phyloP scores from a whole-genome alignment of 805 yeast genomes.

The Metschnikowia dekortorum region DNA sequence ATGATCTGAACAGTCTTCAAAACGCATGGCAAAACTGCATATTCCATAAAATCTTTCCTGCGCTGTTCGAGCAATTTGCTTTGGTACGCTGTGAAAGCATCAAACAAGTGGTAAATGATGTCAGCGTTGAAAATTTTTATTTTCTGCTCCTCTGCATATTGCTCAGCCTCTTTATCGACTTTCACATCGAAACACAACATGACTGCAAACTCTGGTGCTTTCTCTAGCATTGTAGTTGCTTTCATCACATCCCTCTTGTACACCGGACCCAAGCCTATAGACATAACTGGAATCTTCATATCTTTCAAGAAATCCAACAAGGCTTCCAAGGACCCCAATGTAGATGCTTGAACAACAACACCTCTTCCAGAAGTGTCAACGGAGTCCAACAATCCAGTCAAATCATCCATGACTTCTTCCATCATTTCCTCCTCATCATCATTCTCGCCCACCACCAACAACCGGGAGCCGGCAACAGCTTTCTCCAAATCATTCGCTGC shows the following conservation, averaged over 20 bases:
- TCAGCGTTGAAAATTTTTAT: conserved; percentile 93
- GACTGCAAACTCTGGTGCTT: conserved; percentile 92
- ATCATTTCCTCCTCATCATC: conserved; percentile 96
- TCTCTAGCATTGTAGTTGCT: conserved; percentile 94
- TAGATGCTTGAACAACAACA: conserved; percentile 97
- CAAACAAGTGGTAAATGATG: conserved; percentile 93
- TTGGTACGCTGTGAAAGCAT: conserved; percentile 91
- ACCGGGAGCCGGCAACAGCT: conserved; percentile 98
- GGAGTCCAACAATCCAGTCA: conserved; percentile 89
- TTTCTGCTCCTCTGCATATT: conserved; percentile 91
- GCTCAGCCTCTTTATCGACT: conserved; percentile 97
- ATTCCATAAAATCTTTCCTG: conserved; percentile 81
- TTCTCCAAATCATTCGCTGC: conserved; percentile 97
- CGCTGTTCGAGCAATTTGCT: conserved; percentile 80
- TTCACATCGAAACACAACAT: conserved; percentile 98
- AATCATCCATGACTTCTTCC: conserved; percentile 99
- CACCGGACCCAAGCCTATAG: conserved; percentile 97
- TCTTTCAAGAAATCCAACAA: conserved; percentile 93
- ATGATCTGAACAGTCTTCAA: conserved; percentile 91
- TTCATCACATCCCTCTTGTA: conserved; percentile 97
- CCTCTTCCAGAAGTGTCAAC: conserved; percentile 95
- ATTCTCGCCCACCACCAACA: conserved; percentile 91
- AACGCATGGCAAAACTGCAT: conserved; percentile 93
- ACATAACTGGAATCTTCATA: conserved; percentile 99
- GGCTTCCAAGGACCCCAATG: conserved; percentile 97